Evolutionary conservation across 108 stramenopile species (phyloP), one percentile per base, ranked within the genome.

Genomic region (Fragilaria radians): DNA sequence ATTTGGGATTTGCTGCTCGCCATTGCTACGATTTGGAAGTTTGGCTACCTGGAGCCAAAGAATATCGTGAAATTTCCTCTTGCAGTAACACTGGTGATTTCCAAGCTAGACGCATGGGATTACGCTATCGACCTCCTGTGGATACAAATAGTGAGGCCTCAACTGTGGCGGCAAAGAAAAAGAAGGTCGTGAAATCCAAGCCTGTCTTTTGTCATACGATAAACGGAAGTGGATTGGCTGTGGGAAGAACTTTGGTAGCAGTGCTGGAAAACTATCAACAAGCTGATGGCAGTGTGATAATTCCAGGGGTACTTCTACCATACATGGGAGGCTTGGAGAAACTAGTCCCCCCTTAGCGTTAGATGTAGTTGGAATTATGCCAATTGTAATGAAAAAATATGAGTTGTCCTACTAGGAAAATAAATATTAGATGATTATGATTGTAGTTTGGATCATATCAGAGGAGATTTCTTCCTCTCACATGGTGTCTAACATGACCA

Each of bases 1-100:
- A 99, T 62, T 85, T 97, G 42, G 97, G 98, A 1, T 96, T 97
- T 58, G 63, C 84, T 31, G 98, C 98, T 0, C 68, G 84, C 5
- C 82, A 89, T 30, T 98, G 97, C 65, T 97, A 96, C 66, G 98
- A 99, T 77, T 72, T 99, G 66, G 97, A 99, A 59, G 98, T 96
- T 0, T 99, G 96, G 95, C 77, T 99, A 61, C 96, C 98, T 1
- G 93, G 89, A n/a, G 85, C 80, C 5, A 64, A 70, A 22, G 91
- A 89, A 57, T 99, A 74, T 68, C 85, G 96, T 18, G 98, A 99
- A 73, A 95, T 99, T 45, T 85, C 88, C 28, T 94, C 93, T 11
- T 95, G 95, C 46, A 89, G 86, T 46, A 94, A 96, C 61, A 96
- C 95, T 57, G 91, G 90, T 29, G 97, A 99, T 70, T 99, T 96